Percentiles rank a stretch among this genome's conserved stretches.
Conservation (phyloP, 2,329 filamentous ascomycete species). For the Microdochium bolleyi region DNA sequence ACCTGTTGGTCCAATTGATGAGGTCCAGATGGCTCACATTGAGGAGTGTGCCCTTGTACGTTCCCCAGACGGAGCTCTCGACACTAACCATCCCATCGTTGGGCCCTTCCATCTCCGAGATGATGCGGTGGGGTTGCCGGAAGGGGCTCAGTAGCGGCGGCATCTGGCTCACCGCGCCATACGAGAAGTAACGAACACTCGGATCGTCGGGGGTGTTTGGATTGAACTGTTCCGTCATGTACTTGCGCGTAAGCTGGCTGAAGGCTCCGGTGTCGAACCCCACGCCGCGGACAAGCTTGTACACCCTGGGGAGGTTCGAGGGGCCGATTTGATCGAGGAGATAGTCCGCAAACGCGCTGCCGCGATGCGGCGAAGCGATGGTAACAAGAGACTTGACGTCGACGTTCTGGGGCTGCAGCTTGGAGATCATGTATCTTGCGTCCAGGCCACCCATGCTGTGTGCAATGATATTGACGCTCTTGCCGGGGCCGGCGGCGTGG, state of each 20-base stretch:
- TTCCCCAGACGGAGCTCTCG: conserved; percentile 52
- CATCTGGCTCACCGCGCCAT: conserved; percentile 42
- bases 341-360: conserved; percentile 48
- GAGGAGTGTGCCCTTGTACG: conserved; percentile 55
- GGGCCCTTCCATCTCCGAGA: conserved; percentile 44
- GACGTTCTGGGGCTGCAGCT: conserved; percentile 37
- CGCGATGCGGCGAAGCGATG: conserved; percentile 46
- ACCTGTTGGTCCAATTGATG: conserved; percentile 60
- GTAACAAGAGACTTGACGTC: conserved; percentile 44
- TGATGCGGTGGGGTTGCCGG: conserved; percentile 40
- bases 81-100: conserved; percentile 65
- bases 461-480: conserved; percentile 67
- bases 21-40: conserved; percentile 56
- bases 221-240: conserved; percentile 55
- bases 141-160: conserved; percentile 61
- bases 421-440: conserved; percentile 57
- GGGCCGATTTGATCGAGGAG: conserved; percentile 37
- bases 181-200: conserved; percentile 52
- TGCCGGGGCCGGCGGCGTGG: conserved; percentile 27
- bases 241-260: conserved; percentile 48
- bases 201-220: conserved; percentile 43
- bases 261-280: conserved; percentile 54
- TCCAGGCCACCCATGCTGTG: conserved; percentile 64
- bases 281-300: conserved; percentile 38
- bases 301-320: conserved; percentile 44